Percentiles rank a stretch among this genome's conserved stretches.
Evolutionary conservation across 805 yeast species (phyloP).

Genomic region (Metschnikowia matae): DNA sequence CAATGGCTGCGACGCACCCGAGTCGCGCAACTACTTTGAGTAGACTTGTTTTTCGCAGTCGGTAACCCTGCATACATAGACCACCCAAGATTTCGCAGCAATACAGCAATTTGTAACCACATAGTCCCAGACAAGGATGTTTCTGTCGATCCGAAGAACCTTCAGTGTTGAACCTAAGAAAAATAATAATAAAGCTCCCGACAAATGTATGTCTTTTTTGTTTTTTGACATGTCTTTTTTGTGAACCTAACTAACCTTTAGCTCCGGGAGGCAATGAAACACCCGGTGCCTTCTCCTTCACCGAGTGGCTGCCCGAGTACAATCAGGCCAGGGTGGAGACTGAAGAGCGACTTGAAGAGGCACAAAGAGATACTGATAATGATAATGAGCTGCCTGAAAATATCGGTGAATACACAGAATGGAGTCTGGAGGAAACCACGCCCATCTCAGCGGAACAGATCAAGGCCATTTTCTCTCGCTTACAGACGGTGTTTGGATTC

Average conservation of each 20-base stretch:
- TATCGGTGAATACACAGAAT: constrained; percentile 20
- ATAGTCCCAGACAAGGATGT: neutral
- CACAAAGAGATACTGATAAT: neutral
- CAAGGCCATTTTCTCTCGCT: constrained; percentile 49
- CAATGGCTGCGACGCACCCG: constrained; percentile 17
- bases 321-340: neutral
- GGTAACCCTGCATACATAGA: constrained; percentile 1
- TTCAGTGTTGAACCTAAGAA: neutral
- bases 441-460: constrained; percentile 55
- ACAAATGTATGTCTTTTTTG: neutral
- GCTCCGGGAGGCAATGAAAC: neutral
- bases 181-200: neutral
- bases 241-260: neutral
- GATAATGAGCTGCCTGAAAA: too few relatives aligned
- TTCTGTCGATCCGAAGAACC: constrained; percentile 2
- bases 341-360: neutral
- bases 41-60: constrained; percentile 3
- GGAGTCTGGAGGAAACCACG: constrained; percentile 39
- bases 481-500: constrained; percentile 59
- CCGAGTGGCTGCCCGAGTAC: constrained; percentile 6
- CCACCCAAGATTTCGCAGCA: constrained; percentile 1
- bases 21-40: neutral
- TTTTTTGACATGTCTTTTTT: neutral
- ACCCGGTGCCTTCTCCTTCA: constrained; percentile 5
- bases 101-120: constrained; percentile 2